A percentile compares a stretch with the other conserved stretches of the same genome.
These are phyloP conservation scores for Trametes maxima DNA, from an alignment of 768 basidiomycete species.

Conservation along the genomic window DNA sequence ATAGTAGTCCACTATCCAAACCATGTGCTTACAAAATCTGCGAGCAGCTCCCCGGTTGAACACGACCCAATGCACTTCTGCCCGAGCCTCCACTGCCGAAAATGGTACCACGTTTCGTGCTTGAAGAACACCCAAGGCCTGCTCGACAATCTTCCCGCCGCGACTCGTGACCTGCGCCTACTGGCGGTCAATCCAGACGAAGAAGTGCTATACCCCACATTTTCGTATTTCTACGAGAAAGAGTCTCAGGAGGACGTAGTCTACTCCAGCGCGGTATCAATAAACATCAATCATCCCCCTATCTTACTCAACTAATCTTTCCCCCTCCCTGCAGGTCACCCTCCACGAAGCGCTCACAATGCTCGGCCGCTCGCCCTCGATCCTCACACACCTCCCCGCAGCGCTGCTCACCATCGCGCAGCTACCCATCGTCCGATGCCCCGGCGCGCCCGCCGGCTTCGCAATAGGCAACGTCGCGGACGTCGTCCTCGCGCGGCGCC, in stretches of 20 bases:
- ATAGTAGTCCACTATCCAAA: neutral
- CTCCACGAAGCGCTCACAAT: conserved; percentile 1
- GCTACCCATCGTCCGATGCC: conserved; percentile 23
- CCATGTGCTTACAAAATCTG: neutral
- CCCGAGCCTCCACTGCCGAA: conserved; percentile 20
- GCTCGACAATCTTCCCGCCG: neutral
- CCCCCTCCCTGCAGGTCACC: neutral
- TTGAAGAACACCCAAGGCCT: neutral
- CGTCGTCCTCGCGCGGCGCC: conserved; percentile 24
- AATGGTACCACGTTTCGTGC: conserved; percentile 25
- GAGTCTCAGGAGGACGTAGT: conserved; percentile 2
- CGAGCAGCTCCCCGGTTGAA: neutral
- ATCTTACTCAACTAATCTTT: neutral
- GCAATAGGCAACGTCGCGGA: conserved; percentile 26
- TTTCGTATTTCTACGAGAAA: conserved; percentile 16
- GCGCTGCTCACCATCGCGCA: conserved; percentile 23
- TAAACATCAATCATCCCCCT: neutral
- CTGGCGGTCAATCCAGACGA: conserved; percentile 25
- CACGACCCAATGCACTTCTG: conserved; percentile 26
- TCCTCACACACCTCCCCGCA: conserved; percentile 21
- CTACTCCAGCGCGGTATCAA: neutral
- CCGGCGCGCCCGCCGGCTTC: conserved; percentile 8
- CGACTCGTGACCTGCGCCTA: conserved; percentile 20
- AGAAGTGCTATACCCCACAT: conserved; percentile 3
- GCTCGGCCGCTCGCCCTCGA: conserved; percentile 4